A percentile compares a stretch with the other conserved stretches of the same genome.
phyloP scores from a whole-genome alignment of 345 rosid genomes.

The Eucalyptus curtisii region DNA sequence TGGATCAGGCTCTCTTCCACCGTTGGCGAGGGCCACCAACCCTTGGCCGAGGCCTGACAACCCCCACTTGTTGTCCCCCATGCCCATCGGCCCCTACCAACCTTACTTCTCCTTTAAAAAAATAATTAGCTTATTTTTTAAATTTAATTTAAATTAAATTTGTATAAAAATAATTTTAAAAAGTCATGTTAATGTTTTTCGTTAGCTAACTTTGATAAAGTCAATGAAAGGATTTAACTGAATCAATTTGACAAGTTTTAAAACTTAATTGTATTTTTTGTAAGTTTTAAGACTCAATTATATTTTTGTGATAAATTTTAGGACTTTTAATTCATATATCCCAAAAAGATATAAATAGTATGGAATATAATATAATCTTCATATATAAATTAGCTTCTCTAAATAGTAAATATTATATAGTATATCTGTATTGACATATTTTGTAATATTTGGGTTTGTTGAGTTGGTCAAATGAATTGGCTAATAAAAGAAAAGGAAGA shows the following conservation, averaged over 20 bases:
- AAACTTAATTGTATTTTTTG: rapidly evolving
- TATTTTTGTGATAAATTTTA: no score
- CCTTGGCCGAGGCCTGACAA: rapidly evolving
- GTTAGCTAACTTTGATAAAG: rapidly evolving
- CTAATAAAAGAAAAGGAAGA: not conserved
- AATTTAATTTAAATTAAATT: no score
- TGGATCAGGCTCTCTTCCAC: no score
- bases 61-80: rapidly evolving
- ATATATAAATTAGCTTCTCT: not conserved
- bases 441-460: not conserved
- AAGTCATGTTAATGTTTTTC: no score
- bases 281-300: no score
- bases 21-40: rapidly evolving
- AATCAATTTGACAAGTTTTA: no score
- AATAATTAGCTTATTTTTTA: no score
- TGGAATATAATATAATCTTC: not conserved
- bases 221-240: rapidly evolving
- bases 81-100: not conserved
- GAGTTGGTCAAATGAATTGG: not conserved
- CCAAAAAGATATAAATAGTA: not conserved
- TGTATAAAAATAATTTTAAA: no score
- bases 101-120: not conserved
- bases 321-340: no score
- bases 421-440: not conserved
- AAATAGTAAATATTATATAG: not conserved